Conservation (phyloP, 371 early-diverging fungal genomes). For the Mycotypha africana region DNA sequence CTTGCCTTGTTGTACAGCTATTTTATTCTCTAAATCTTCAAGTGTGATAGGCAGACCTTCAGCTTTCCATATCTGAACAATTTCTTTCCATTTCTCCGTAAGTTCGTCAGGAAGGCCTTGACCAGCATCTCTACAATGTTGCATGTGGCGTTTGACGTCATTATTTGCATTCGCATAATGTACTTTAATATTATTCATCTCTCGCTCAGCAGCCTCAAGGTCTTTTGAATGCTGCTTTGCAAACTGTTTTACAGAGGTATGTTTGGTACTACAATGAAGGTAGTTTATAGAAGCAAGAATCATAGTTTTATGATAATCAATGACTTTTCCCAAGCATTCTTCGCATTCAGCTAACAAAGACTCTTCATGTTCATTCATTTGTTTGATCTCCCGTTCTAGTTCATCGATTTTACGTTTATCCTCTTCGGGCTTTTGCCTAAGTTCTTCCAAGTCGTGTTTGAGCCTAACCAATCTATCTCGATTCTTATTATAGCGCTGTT, state of each 20-base stretch:
- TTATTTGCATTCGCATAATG: constrained; percentile 11
- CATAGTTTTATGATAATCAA: background rate
- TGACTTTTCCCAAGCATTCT: background rate
- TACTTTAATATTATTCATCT: too few relatives aligned
- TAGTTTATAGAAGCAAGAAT: background rate
- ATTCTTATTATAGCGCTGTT: constrained; percentile 6
- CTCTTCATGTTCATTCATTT: background rate
- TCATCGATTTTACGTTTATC: background rate
- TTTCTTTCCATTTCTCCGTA: constrained; percentile 44
- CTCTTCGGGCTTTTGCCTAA: constrained; percentile 5
- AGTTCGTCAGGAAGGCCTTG: constrained; percentile 36
- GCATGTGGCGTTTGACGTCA: constrained; percentile 14
- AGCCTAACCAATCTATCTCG: background rate
- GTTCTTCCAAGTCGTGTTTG: background rate
- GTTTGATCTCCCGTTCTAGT: background rate
- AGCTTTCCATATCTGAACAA: constrained; percentile 25
- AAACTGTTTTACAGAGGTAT: background rate
- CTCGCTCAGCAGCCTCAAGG: too few relatives aligned
- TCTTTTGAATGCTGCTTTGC: background rate
- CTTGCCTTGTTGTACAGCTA: constrained; percentile 48
- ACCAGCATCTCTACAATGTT: constrained; percentile 40
- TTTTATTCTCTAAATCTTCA: constrained; percentile 32
- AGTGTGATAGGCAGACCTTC: constrained; percentile 24
- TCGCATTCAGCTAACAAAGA: background rate
- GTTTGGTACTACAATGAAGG: background rate